Conservation (phyloP, 495 filamentous ascomycete species). For the Stereocaulon alpinum region DNA sequence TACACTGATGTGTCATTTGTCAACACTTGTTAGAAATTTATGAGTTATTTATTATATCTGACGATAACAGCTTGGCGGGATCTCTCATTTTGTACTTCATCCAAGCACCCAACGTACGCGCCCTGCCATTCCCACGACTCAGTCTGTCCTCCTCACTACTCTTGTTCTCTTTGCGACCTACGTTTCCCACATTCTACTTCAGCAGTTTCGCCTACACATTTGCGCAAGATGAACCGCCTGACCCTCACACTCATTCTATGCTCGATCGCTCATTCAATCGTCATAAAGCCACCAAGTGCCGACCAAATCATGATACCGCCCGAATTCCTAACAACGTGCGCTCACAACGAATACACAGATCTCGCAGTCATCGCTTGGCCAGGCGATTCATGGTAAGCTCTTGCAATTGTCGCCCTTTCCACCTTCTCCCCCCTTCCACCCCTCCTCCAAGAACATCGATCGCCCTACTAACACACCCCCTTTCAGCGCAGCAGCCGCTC, state of each 20-base stretch:
- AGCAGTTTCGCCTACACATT: no score
- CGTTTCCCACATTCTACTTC: no score
- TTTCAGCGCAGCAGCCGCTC: not conserved
- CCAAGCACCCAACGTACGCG: not conserved
- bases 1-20: no score
- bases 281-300: not conserved
- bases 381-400: not conserved
- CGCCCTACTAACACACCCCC: not conserved
- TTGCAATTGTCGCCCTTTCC: no score
- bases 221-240: not conserved
- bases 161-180: not conserved
- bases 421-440: not conserved
- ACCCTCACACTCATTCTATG: not conserved
- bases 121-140: not conserved
- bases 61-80: not conserved
- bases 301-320: not conserved
- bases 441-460: not conserved
- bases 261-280: not conserved
- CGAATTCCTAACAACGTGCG: not conserved
- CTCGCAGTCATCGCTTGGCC: not conserved
- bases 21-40: no score
- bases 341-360: not conserved
- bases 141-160: not conserved
- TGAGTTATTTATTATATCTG: not conserved
- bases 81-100: not conserved